These are phyloP conservation scores for Dillenia turbinata DNA, from an alignment of 164 flowering plant genomes.

Conservation along the genomic window DNA sequence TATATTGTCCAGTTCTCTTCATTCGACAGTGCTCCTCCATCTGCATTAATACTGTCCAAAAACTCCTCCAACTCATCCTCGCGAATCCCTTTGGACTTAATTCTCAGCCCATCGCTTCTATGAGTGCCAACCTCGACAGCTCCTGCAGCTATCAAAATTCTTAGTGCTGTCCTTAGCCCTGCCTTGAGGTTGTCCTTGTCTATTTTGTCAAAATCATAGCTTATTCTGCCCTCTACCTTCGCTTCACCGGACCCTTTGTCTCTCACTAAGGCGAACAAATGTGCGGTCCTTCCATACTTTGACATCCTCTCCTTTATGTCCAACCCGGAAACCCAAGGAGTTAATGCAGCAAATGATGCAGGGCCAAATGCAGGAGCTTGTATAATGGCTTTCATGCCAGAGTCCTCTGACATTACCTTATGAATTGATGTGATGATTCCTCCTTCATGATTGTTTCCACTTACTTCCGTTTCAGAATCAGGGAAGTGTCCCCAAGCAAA, in stretches of 20 bases:
- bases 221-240: conserved; percentile 24
- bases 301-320: conserved; percentile 31
- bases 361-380: conserved; percentile 36
- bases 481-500: conserved; percentile 44
- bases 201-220: conserved; percentile 12
- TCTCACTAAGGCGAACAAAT: conserved; percentile 27
- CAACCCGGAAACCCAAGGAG: conserved; percentile 38
- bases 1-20: conserved; percentile 25
- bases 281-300: conserved; percentile 30
- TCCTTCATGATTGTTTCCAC: conserved; percentile 35
- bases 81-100: conserved; percentile 25
- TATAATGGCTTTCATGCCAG: conserved; percentile 16
- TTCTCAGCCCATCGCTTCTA: conserved; percentile 28
- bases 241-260: conserved; percentile 38
- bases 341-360: conserved; percentile 20
- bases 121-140: conserved; percentile 43
- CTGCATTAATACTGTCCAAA: conserved; percentile 18
- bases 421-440: conserved; percentile 36
- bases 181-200: conserved; percentile 31
- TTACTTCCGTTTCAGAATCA: conserved; percentile 16
- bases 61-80: conserved; percentile 34
- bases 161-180: conserved; percentile 27
- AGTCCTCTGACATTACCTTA: conserved; percentile 21
- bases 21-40: conserved; percentile 16
- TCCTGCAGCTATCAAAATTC: conserved; percentile 43